Percentiles rank a stretch among this genome's conserved stretches.
Evolutionary conservation across 2,329 filamentous ascomycete genomes (phyloP).

Genomic region (Tetracladium maxilliforme): DNA sequence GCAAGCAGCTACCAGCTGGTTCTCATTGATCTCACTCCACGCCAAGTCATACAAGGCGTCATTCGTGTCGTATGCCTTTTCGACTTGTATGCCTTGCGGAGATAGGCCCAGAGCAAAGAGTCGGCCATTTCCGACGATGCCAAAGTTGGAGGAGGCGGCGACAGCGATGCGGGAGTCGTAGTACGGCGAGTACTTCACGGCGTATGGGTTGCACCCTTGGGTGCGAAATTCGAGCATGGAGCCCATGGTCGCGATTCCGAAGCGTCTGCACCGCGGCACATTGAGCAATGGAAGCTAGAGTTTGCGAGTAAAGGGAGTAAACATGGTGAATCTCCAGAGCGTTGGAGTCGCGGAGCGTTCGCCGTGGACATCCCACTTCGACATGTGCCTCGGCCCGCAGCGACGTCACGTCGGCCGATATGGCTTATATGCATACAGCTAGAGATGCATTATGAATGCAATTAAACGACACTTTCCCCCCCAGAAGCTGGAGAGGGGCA

Average conservation of each 20-base stretch:
- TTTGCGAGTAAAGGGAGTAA: too few species aligned
- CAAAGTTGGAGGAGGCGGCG: constrained; percentile 85
- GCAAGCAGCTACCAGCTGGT: constrained; percentile 76
- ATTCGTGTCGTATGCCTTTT: constrained; percentile 92
- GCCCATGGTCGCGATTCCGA: constrained; percentile 19
- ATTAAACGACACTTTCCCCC: too few species aligned
- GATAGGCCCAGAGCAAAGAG: constrained; percentile 76
- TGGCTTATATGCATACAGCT: too few species aligned
- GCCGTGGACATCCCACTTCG: too few species aligned
- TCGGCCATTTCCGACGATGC: constrained; percentile 89
- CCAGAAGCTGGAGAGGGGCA: too few species aligned
- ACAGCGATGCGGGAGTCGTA: constrained; percentile 91
- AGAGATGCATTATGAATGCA: too few species aligned
- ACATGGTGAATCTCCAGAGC: too few species aligned
- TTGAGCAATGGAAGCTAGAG: too few species aligned
- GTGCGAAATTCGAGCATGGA: constrained; percentile 89
- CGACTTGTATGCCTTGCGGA: constrained; percentile 65
- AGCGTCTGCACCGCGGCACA: too few species aligned
- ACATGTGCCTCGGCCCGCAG: too few species aligned
- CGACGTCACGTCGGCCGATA: too few species aligned
- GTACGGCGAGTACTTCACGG: constrained; percentile 96
- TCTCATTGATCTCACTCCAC: constrained; percentile 95
- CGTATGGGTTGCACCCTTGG: constrained; percentile 87
- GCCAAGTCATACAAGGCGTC: constrained; percentile 90
- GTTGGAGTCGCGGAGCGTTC: too few species aligned